Conservation (phyloP, 352 stramenopile species). For the Phytophthora podocarpi region DNA sequence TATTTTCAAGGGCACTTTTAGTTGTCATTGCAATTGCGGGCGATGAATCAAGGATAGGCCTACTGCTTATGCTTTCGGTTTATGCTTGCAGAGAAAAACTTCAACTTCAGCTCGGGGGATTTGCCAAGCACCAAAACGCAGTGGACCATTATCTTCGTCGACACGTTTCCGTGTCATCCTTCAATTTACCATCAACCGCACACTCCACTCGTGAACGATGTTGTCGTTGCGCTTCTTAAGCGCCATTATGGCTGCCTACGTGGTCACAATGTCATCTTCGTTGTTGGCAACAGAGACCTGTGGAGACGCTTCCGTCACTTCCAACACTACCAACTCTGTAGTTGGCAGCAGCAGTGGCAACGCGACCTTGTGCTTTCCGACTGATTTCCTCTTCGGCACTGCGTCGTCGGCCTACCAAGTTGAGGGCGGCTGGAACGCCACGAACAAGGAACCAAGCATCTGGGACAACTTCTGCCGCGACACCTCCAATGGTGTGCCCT, state of each 20-base stretch:
- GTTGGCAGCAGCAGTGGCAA: slow-evolving; percentile 4
- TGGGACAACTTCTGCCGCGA: slow-evolving; percentile 94
- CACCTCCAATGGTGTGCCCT: slow-evolving; percentile 62
- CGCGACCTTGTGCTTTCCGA: slow-evolving; percentile 51
- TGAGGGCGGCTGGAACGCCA: slow-evolving; percentile 89
- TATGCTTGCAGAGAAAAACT: slow-evolving; percentile 11
- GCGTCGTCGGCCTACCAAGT: slow-evolving; percentile 94
- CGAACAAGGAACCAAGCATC: slow-evolving; percentile 80
- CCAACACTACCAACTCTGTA: not conserved
- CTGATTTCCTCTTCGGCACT: slow-evolving; percentile 86
- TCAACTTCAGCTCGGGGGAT: slow-evolving; percentile 26
- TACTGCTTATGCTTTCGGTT: slow-evolving; percentile 19
- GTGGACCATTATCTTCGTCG: no score
- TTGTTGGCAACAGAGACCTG: slow-evolving; percentile 15
- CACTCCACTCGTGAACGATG: slow-evolving; percentile 6
- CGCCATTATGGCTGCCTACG: not conserved
- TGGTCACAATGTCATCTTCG: not conserved
- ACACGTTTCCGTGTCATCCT: slow-evolving; percentile 5
- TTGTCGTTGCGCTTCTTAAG: slow-evolving; percentile 1
- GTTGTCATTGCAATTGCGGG: slow-evolving; percentile 4
- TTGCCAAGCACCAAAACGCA: slow-evolving; percentile 4
- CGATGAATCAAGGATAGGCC: slow-evolving; percentile 11
- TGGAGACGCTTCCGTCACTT: not conserved
- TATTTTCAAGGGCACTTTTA: slow-evolving; percentile 1
- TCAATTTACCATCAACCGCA: slow-evolving; percentile 4